phyloP scores from a whole-genome alignment of 23 red algal species.

The Gracilaria caudata region DNA sequence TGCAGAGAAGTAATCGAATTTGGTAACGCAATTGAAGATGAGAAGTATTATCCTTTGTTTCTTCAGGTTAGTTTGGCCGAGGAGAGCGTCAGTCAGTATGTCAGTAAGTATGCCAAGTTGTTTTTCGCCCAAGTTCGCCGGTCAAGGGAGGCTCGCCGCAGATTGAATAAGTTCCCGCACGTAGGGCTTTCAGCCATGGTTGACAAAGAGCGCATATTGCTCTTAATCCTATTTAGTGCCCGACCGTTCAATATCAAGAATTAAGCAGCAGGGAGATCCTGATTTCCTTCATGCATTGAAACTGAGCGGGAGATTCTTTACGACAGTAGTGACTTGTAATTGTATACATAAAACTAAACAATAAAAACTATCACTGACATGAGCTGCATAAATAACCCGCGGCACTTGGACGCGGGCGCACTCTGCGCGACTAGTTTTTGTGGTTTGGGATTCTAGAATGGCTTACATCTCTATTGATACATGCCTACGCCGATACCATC shows the following conservation, averaged over 20 bases:
- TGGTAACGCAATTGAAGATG: neutral
- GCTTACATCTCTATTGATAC: no score
- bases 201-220: neutral
- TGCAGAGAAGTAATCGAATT: neutral
- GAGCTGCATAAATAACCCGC: no score
- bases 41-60: neutral
- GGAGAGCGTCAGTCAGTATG: neutral
- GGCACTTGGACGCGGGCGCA: no score
- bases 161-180: neutral
- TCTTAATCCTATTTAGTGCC: neutral
- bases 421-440: no score
- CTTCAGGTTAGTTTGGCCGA: neutral
- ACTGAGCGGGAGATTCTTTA: neutral
- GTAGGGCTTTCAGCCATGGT: neutral
- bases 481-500: no score
- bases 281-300: neutral
- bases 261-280: neutral
- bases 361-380: no score
- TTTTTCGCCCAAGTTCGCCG: neutral
- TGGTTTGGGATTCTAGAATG: no score
- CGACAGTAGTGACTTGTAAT: no score
- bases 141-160: neutral
- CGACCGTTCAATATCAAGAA: neutral
- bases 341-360: no score
- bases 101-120: neutral